Base-by-base conservation (phyloP, 2,329 filamentous ascomycete genomes). In the Aspergillus neotritici region DNA sequence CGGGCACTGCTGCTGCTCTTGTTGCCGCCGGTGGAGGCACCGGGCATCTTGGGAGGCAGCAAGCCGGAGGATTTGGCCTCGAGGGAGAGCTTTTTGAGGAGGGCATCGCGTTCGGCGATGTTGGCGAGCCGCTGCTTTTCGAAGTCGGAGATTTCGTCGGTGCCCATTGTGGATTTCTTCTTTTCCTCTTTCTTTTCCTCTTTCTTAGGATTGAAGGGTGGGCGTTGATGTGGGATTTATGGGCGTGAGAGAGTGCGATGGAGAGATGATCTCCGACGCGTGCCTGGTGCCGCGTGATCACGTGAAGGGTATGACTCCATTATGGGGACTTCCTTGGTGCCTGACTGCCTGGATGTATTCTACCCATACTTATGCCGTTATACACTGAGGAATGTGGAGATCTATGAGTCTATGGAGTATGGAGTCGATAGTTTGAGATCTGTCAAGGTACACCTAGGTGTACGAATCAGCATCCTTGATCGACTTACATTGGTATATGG, bases 101-200 rank as follows among this genome's bases (percentile, higher is more conserved):
- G 75, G 62, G 84, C 87, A 65, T 91, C 84, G 55, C 94, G 93
- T 41, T 86, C 83, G 0, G 84, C 87, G 32, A 94, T 94, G 53
- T 95, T 95, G 48, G 89, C 87, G 12, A 87, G 78, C 0, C 90
- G 78, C 54, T 87, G 82, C 56, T 83, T 82, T 73, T 95, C 90
- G 66, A 94, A 96, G 31, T 88, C 87, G 66, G 86, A 94, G 55
- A 94, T 71, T 30, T 78, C 78, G 25, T 70, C 63, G 56, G 76
- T 47, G 50, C 39, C 45, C 44, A 55, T 48, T 51, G 52, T 63
- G 40, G 32, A 31, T 12, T 35, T 29, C 15, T 44, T 39, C 46
- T 34, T 41, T 3, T 9, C n/a, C n/a, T 30, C 2, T 32, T 17
- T 9, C 9, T 8, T 25, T 21, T 21, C 5, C 4, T 21, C 17